Conservation (phyloP, 208 protist genomes). For the Porcisia hertigi region DNA sequence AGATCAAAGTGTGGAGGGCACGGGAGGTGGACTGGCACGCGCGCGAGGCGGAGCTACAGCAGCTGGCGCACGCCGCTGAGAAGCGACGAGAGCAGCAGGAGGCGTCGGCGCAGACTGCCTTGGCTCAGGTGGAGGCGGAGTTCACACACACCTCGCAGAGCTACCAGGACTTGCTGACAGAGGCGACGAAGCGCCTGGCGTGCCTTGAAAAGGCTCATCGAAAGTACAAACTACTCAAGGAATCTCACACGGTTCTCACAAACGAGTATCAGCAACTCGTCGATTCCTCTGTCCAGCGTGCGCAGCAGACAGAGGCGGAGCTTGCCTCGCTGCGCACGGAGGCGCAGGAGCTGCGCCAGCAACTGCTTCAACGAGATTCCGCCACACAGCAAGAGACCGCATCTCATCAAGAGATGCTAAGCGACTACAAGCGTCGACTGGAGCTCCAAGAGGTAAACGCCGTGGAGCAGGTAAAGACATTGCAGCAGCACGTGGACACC, state of each 20-base stretch:
- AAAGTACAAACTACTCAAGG: conserved; percentile 78
- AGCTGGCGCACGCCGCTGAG: conserved; percentile 30
- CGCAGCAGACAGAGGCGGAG: conserved; percentile 37
- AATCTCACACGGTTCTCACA: conserved; percentile 29
- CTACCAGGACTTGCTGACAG: conserved; percentile 72
- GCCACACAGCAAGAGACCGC: conserved; percentile 35
- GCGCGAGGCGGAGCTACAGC: conserved; percentile 26
- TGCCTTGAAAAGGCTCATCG: conserved; percentile 65
- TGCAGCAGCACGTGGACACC: conserved; percentile 50
- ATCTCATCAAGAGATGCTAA: conserved; percentile 40
- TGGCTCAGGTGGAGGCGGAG: conserved; percentile 69
- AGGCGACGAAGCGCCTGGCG: conserved; percentile 59
- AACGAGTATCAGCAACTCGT: conserved; percentile 35
- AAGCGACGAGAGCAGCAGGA: conserved; percentile 45
- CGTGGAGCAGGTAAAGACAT: conserved; percentile 28
- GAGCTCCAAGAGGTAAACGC: conserved; percentile 37
- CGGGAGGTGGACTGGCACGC: conserved; percentile 33
- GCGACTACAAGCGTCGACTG: conserved; percentile 43
- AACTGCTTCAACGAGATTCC: conserved; percentile 42
- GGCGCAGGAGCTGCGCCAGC: conserved; percentile 37
- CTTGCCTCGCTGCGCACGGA: conserved; percentile 18
- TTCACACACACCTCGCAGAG: conserved; percentile 56
- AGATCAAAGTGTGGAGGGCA: conserved; percentile 26
- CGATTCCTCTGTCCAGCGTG: conserved; percentile 8
- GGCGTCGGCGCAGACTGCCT: conserved; percentile 38